Evolutionary conservation across 2,329 filamentous ascomycete genomes (phyloP).

Genomic region (Lasiodiplodia citricola): DNA sequence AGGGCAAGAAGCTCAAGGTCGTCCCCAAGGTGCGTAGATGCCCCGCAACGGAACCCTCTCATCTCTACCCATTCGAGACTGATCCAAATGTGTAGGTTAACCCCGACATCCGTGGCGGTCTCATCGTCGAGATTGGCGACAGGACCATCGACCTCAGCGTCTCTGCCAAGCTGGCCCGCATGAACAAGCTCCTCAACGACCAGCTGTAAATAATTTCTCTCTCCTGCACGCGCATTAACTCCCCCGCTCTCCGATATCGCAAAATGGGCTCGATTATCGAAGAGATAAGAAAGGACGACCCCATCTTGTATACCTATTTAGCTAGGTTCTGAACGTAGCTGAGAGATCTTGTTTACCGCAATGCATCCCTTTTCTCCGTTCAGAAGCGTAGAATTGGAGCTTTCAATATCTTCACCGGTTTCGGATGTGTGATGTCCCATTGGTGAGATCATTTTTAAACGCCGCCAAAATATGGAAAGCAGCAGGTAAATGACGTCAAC

Average conservation of each 20-base stretch:
- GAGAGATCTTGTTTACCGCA: background rate
- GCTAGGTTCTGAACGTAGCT: constrained; percentile 7
- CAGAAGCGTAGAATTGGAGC: constrained; percentile 1
- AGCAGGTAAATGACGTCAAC: background rate
- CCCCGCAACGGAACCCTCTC: constrained; percentile 27
- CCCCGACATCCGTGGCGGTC: constrained; percentile 89
- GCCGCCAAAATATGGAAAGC: background rate
- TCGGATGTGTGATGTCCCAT: background rate
- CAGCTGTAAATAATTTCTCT: constrained; percentile 75
- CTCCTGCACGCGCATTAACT: background rate
- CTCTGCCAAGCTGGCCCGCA: constrained; percentile 90
- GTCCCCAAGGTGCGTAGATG: constrained; percentile 71
- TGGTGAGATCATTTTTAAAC: background rate
- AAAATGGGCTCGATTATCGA: background rate
- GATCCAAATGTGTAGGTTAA: constrained; percentile 69
- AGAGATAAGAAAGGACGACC: background rate
- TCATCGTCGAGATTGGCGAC: constrained; percentile 96
- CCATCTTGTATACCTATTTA: constrained; percentile 21
- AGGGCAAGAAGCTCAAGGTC: constrained; percentile 98
- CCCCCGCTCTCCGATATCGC: constrained; percentile 11
- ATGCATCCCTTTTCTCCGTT: background rate
- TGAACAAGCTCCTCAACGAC: constrained; percentile 99
- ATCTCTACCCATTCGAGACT: background rate
- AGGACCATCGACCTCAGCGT: constrained; percentile 98
- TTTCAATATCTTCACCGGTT: background rate